These are phyloP conservation scores for Tulasnella sp. DNA, from an alignment of 768 basidiomycete genomes.

Conservation along the genomic window DNA sequence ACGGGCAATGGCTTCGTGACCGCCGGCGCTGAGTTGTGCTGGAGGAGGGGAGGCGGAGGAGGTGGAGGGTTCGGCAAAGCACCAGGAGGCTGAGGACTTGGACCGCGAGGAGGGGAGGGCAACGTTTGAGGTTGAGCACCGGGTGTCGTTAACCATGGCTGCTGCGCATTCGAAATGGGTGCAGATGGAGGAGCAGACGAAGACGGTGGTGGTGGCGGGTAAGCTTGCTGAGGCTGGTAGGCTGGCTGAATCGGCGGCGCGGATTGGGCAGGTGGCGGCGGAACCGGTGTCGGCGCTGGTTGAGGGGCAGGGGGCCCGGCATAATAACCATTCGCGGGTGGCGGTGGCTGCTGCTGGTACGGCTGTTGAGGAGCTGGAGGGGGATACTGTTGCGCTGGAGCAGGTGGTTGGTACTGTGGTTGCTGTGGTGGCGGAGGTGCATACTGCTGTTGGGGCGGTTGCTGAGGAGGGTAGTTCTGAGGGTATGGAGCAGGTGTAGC, in stretches of 20 bases:
- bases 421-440: background rate
- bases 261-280: conserved; percentile 32
- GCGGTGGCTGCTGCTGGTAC: conserved; percentile 28
- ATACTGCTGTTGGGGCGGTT: conserved; percentile 31
- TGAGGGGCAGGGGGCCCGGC: background rate
- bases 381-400: conserved; percentile 25
- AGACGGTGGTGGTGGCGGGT: conserved; percentile 15
- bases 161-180: conserved; percentile 1
- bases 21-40: conserved; percentile 1
- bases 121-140: background rate
- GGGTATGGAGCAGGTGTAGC: conserved; percentile 22
- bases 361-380: conserved; percentile 27
- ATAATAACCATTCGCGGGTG: conserved; percentile 21
- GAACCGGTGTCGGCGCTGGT: conserved; percentile 14
- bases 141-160: conserved; percentile 14
- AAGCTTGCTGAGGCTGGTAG: conserved; percentile 26
- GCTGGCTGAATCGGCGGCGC: conserved; percentile 33
- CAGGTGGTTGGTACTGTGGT: conserved; percentile 28
- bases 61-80: conserved; percentile 12
- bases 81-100: background rate
- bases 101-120: conserved; percentile 19
- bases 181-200: conserved; percentile 26
- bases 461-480: conserved; percentile 29
- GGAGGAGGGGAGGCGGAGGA: conserved; percentile 14
- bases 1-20: conserved; percentile 22